Conservation (phyloP, 768 basidiomycete genomes). For the Xanthoconium stramineum region DNA sequence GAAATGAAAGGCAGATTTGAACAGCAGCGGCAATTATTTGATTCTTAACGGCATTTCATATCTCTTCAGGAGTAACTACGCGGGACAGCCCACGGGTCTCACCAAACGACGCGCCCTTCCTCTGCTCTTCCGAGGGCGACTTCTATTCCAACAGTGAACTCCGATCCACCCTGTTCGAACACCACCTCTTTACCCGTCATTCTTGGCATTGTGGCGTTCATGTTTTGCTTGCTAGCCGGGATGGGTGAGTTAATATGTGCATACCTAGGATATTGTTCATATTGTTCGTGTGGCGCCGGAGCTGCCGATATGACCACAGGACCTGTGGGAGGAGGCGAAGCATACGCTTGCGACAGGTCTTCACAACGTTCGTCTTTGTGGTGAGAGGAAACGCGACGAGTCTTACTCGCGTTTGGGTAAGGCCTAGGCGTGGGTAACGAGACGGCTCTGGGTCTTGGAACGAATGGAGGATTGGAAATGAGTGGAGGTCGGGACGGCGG, state of each 20-base stretch:
- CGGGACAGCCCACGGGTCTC: slow-evolving; percentile 2
- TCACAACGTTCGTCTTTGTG: slow-evolving; percentile 20
- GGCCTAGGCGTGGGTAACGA: slow-evolving; percentile 20
- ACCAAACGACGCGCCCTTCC: slow-evolving; percentile 32
- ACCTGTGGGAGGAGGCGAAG: slow-evolving; percentile 28
- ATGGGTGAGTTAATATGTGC: slow-evolving; percentile 24
- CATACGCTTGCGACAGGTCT: slow-evolving; percentile 30
- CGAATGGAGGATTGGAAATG: slow-evolving; percentile 7
- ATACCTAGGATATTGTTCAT: slow-evolving; percentile 28
- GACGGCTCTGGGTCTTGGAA: slow-evolving; percentile 24
- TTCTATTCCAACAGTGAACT: slow-evolving; percentile 29
- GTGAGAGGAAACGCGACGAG: slow-evolving; percentile 16
- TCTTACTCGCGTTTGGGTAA: slow-evolving; percentile 2
- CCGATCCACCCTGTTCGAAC: slow-evolving; percentile 27
- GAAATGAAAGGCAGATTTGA: slow-evolving; percentile 5
- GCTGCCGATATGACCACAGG: slow-evolving; percentile 21
- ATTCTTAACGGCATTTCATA: slow-evolving; percentile 4
- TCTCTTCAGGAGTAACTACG: not conserved
- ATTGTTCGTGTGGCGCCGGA: slow-evolving; percentile 19
- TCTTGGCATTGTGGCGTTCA: slow-evolving; percentile 8
- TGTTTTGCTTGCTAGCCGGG: slow-evolving; percentile 13
- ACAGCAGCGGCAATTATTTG: slow-evolving; percentile 19
- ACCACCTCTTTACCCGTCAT: slow-evolving; percentile 19
- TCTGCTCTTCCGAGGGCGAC: slow-evolving; percentile 32
- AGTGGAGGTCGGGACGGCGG: slow-evolving; percentile 10